Conservation (phyloP, 2,329 filamentous ascomycete genomes). For the Fusarium udum region DNA sequence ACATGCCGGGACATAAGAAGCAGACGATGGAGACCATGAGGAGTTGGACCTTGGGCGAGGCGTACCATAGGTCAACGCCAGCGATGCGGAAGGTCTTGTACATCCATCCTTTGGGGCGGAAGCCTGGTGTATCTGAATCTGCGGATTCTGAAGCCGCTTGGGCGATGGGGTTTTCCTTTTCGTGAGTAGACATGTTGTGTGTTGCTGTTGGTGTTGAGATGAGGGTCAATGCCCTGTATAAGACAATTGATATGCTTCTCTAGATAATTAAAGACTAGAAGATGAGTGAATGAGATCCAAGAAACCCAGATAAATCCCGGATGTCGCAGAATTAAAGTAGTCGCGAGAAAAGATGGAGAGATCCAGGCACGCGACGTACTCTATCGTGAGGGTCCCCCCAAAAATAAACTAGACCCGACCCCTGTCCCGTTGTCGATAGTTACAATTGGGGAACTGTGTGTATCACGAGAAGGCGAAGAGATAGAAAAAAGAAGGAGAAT, state of each 20-base stretch:
- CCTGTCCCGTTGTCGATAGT: slow-evolving; percentile 12
- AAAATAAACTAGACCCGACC: slow-evolving; percentile 34
- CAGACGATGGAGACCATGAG: slow-evolving; percentile 68
- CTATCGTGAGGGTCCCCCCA: slow-evolving; percentile 12
- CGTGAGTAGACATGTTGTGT: slow-evolving; percentile 43
- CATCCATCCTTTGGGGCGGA: slow-evolving; percentile 68
- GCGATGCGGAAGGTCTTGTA: slow-evolving; percentile 70
- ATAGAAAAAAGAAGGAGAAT: background rate
- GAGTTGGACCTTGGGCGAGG: slow-evolving; percentile 77
- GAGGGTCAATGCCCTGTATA: slow-evolving; percentile 14
- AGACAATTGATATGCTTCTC: background rate
- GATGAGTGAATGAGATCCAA: background rate
- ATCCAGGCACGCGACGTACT: slow-evolving; percentile 20
- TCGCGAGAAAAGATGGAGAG: slow-evolving; percentile 21
- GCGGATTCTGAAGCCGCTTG: slow-evolving; percentile 29
- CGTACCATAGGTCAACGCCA: slow-evolving; percentile 70
- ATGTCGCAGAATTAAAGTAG: slow-evolving; percentile 32
- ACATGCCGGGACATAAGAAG: slow-evolving; percentile 77
- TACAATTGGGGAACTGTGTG: background rate
- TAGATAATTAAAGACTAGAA: background rate
- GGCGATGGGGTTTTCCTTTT: slow-evolving; percentile 36
- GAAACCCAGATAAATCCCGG: background rate
- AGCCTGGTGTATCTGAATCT: slow-evolving; percentile 12
- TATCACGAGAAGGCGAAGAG: slow-evolving; percentile 24
- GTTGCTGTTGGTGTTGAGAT: background rate